These are phyloP conservation scores for Trapa incisa DNA, from an alignment of 345 rosid species.

Conservation along the genomic window DNA sequence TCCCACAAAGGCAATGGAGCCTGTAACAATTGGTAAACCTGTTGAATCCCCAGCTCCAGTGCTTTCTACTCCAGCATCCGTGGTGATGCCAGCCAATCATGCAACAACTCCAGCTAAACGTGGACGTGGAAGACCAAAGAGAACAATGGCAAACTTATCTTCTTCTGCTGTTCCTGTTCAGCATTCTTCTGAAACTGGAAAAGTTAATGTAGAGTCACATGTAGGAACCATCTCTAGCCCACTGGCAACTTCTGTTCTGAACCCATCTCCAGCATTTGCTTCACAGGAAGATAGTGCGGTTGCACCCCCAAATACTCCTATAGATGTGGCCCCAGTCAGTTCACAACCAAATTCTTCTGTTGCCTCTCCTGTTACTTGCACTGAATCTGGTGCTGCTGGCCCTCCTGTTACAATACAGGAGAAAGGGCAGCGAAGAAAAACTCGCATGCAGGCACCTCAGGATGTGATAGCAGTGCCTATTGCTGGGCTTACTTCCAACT, in stretches of 20 bases:
- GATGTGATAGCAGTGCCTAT: background rate
- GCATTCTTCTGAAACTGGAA: conserved; percentile 20
- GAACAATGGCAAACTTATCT: conserved; percentile 38
- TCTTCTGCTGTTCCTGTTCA: conserved; percentile 15
- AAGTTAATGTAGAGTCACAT: conserved; percentile 23
- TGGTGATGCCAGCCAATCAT: conserved; percentile 31
- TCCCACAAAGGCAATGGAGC: conserved; percentile 23
- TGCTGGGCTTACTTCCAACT: conserved; percentile 3
- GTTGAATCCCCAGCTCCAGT: conserved; percentile 19
- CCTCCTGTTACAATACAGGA: conserved; percentile 3
- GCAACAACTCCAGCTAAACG: conserved; percentile 68
- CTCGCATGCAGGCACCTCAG: conserved; percentile 4
- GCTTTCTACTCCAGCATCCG: conserved; percentile 12
- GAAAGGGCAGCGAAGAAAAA: conserved; percentile 4
- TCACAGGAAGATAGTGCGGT: conserved; percentile 12
- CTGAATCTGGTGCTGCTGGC: conserved; percentile 15
- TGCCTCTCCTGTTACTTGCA: conserved; percentile 6
- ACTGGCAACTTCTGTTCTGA: conserved; percentile 15
- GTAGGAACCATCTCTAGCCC: conserved; percentile 24
- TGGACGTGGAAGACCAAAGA: conserved; percentile 91
- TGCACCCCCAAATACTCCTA: conserved; percentile 11
- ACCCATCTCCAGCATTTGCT: conserved; percentile 17
- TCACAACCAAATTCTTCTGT: conserved; percentile 18
- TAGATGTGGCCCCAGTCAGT: conserved; percentile 13
- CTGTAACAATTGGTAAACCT: conserved; percentile 10